Base-by-base conservation (phyloP, 106 monocot species). In the Chionographis japonica region DNA sequence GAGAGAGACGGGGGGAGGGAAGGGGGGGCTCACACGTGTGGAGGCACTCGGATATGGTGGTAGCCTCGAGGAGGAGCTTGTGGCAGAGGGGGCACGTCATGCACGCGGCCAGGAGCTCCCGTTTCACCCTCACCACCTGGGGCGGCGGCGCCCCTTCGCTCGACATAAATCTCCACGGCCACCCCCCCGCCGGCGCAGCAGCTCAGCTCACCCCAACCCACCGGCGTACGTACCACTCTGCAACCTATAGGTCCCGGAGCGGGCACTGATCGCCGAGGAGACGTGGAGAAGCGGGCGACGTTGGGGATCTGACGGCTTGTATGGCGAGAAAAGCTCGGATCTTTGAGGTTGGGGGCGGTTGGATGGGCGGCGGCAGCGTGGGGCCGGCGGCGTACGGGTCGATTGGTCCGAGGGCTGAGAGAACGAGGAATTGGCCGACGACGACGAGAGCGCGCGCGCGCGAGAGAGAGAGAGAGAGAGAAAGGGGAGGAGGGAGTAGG, bases 21-120 rank as follows among this genome's bases (percentile, higher is more conserved):
- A 9, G 7, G 54, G 63, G 60, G 20, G 65, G 37, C 91, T 88
- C 76, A 94, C 94, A 94, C 13, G 94, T 88, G 55, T 94, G 94
- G 66, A 91, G 85, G 78, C 94, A 94, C 75, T 94, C 94, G 36
- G 85, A 94, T 63, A 94, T 83, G 83, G 94, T 94, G 77, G 94
- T 94, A 67, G 94, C 94, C 54, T 90, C 87, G 35, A 69, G 54
- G 69, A 94, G 69, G 27, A 94, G 85, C 79, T 81, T 85, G 42
- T 79, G 61, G 74, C 94, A 90, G 55, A 94, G 77, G 12, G 83
- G 83, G 64, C 90, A 94, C 77, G 86, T 90, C 80, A 94, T 72
- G 75, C 87, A 85, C 38, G 75, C 38, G 12, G 60, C 67, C 51
- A 94, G 70, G 1, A 85, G 55, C 68, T 87, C 84, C 68, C 82